Evolutionary conservation across 306 rosid species (phyloP), one percentile per base, ranked within the genome.

Genomic region (Rosa rugosa): DNA sequence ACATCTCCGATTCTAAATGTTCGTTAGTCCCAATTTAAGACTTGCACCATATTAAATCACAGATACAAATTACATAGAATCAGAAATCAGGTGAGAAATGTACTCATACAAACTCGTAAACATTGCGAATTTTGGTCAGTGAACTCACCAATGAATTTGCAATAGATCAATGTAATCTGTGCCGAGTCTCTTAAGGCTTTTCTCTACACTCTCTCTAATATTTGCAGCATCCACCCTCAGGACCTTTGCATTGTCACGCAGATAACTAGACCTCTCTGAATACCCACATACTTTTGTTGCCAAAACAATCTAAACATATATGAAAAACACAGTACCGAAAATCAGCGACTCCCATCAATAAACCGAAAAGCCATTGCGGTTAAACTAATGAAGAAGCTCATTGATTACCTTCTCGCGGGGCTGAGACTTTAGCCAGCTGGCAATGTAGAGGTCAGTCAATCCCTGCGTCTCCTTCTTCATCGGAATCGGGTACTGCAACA

Each of bases 131-230:
- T 20, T 73, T 12, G 49, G 40, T 41, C 54, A 17, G 41, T 36
- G 41, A 53, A 69, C 93, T 76, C 81, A 92, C 99, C 98, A 95
- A 87, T 95, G 99, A 86, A 92, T 92, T 86, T 92, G 99, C 86
- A 92, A 82, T 69, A 95, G 83, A 82, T 92, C 99, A 79, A 95
- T 92, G 90, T 95, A 91, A 76, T 95, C 98, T 75, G 97, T 92
- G 79, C 90, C 90, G 22, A 95, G 98, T 71, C 96, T 97, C 83
- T 87, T 86, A 10, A 92, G 97, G 80, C 97, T 95, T 86, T 92
- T 92, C 92, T 92, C 99, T 25, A 95, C 99, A 79, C 98, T 91
- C 84, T 91, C 99, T 86, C 59, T 91, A 57, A 95, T 88, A 84
- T 95, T 95, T 68, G 76, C 84, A 82, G 92, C 89, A 84, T 95